Evolutionary conservation across 352 stramenopile species (phyloP), one percentile per base, ranked within the genome.

Genomic region (Globisporangium perplexum): DNA sequence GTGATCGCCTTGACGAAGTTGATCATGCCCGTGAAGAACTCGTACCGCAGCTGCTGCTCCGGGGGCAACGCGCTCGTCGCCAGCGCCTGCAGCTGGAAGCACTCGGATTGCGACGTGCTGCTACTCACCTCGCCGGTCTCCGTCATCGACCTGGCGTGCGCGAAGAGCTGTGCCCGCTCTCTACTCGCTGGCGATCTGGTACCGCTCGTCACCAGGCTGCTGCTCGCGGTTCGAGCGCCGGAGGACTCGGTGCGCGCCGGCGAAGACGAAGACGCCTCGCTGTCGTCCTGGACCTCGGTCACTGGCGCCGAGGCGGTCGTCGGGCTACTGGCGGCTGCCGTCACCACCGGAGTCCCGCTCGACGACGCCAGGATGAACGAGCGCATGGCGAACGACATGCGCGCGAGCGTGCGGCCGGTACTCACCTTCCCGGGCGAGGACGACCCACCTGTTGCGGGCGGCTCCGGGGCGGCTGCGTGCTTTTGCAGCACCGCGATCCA

Each of bases 1-100:
- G 83, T 93, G 61, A 91, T 86, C 11, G 72, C 63, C 62, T 93
- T 93, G 36, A 93, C 65, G 57, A 93, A 93, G 48, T 75, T 66
- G 58, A 90, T 86, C 75, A 90, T 88, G 20, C 62, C 73, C 14
- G 72, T 84, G 59, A 93, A 93, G 53, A 90, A 93, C 63, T 89
- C 74, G 59, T 90, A 89, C 18, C 83, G 76, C 14, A 57, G 52
- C 28, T 82, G 68, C 47, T 86, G 69, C 30, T 68, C 56, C 4
- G 28, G 57, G 26, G 41, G 55, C 44, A 65, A 23, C 15, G 35
- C 7, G 4, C 23, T 33, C 4, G 51, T 18, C 24, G 46, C 39
- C 31, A 55, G 46, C 14, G 28, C 18, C 31, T 57, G 53, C n/a
- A 65, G 33, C 54, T 55, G 48, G 18, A 65, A 62, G 43, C 50